phyloP scores from a whole-genome alignment of 345 rosid genomes.

The Salix dunnii region DNA sequence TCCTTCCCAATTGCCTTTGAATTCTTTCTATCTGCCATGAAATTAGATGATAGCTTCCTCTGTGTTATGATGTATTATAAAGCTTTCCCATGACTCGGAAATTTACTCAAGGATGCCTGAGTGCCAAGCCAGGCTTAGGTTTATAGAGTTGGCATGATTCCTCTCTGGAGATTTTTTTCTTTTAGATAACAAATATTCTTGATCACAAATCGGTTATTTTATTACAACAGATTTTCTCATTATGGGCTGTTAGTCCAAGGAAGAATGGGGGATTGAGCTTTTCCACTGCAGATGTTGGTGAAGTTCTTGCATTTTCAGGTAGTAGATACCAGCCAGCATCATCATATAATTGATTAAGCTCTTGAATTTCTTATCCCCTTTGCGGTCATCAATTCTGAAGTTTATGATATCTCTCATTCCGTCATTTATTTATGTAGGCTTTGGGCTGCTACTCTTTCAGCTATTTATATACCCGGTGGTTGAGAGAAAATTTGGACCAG shows the following conservation, averaged over 20 bases:
- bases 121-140: background rate
- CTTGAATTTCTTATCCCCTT: background rate
- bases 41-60: no score
- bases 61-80: no score
- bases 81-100: no score
- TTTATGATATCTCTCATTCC: background rate
- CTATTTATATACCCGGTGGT: slow-evolving; percentile 39
- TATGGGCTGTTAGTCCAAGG: slow-evolving; percentile 54
- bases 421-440: background rate
- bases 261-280: slow-evolving; percentile 45
- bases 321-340: background rate
- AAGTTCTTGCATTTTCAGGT: slow-evolving; percentile 56
- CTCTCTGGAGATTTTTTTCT: background rate
- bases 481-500: slow-evolving; percentile 44
- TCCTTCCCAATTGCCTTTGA: no score
- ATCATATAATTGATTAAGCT: background rate
- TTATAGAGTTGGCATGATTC: background rate
- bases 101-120: no score
- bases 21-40: no score
- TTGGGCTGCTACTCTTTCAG: slow-evolving; percentile 49
- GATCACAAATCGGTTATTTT: background rate
- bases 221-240: slow-evolving; percentile 41
- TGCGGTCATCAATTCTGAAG: background rate
- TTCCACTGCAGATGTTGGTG: slow-evolving; percentile 48
- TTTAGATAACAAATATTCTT: background rate